Percentiles rank a stretch among this genome's conserved stretches.
Evolutionary conservation across 305 asterid species (phyloP).

Genomic region (Stenogyne calaminthoides): DNA sequence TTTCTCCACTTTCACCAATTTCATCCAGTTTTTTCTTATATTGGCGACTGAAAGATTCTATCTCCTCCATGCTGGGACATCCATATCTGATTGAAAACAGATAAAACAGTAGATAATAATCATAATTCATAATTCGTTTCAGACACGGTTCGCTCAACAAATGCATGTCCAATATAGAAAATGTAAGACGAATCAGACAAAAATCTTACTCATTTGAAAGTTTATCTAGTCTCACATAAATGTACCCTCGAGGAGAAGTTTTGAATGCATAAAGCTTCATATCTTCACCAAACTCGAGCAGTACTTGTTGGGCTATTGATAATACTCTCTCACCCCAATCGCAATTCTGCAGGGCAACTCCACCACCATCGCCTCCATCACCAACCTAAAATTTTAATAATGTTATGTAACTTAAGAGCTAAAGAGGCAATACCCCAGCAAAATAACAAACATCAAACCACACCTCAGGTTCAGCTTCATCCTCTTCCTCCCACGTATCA

Average conservation of each 20-base stretch:
- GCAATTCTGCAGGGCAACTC: constrained; percentile 68
- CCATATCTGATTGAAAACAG: constrained; percentile 60
- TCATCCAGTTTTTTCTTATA: constrained; percentile 73
- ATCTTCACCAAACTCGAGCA: constrained; percentile 60
- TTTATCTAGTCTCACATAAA: constrained; percentile 86
- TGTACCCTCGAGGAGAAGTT: constrained; percentile 80
- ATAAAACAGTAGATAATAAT: constrained; percentile 1
- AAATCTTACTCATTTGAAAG: constrained; percentile 66
- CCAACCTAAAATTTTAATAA: constrained; percentile 54
- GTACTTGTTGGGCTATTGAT: constrained; percentile 55
- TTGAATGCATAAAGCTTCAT: constrained; percentile 76
- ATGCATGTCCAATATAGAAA: background rate
- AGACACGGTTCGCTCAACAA: background rate
- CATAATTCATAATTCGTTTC: background rate
- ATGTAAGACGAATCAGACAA: constrained; percentile 5
- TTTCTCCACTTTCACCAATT: constrained; percentile 70
- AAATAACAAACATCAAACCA: background rate
- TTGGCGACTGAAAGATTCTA: constrained; percentile 67
- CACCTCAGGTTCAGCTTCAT: constrained; percentile 81
- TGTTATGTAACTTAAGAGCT: background rate
- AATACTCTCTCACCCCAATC: constrained; percentile 81
- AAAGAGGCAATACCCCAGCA: background rate
- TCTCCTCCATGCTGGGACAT: constrained; percentile 77
- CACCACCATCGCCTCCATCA: constrained; percentile 98
- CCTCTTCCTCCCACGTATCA: constrained; percentile 92